phyloP scores from a whole-genome alignment of 768 basidiomycete genomes.

The Mycena capillaripes region DNA sequence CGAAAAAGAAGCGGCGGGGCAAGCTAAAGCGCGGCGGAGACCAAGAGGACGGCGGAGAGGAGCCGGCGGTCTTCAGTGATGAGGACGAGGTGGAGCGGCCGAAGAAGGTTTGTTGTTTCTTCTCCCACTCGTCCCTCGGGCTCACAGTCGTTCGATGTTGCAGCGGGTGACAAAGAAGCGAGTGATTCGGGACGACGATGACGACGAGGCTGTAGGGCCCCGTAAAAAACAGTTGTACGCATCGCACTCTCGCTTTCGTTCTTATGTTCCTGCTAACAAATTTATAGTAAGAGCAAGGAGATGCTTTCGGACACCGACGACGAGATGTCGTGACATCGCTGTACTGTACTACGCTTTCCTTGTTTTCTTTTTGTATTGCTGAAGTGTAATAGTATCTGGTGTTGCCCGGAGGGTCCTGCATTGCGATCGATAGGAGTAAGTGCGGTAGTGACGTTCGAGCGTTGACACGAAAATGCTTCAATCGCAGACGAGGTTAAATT shows the following conservation, averaged over 20 bases:
- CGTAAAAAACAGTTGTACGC: slow-evolving; percentile 86
- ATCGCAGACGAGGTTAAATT: no score
- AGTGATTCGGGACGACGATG: slow-evolving; percentile 84
- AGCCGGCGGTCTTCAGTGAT: slow-evolving; percentile 77
- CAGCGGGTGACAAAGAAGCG: slow-evolving; percentile 77
- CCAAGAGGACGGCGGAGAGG: slow-evolving; percentile 72
- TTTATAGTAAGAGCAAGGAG: slow-evolving; percentile 87
- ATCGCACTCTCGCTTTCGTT: background rate
- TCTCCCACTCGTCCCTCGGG: background rate
- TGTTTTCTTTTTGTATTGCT: slow-evolving; percentile 32
- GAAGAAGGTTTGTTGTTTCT: slow-evolving; percentile 69
- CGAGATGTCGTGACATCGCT: slow-evolving; percentile 70
- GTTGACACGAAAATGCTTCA: no score
- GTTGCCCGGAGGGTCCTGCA: no score
- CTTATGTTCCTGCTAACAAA: slow-evolving; percentile 5
- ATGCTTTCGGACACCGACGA: slow-evolving; percentile 91
- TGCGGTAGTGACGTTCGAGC: no score
- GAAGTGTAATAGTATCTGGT: slow-evolving; percentile 21
- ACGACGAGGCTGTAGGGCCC: slow-evolving; percentile 75
- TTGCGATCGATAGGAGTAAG: no score
- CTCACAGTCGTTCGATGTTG: slow-evolving; percentile 8
- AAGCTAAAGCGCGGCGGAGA: slow-evolving; percentile 72
- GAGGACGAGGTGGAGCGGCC: slow-evolving; percentile 78
- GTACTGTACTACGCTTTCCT: slow-evolving; percentile 35
- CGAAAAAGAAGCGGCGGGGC: slow-evolving; percentile 80